phyloP scores from a whole-genome alignment of 163 green algal genomes.

The Chlorella variabilis region DNA sequence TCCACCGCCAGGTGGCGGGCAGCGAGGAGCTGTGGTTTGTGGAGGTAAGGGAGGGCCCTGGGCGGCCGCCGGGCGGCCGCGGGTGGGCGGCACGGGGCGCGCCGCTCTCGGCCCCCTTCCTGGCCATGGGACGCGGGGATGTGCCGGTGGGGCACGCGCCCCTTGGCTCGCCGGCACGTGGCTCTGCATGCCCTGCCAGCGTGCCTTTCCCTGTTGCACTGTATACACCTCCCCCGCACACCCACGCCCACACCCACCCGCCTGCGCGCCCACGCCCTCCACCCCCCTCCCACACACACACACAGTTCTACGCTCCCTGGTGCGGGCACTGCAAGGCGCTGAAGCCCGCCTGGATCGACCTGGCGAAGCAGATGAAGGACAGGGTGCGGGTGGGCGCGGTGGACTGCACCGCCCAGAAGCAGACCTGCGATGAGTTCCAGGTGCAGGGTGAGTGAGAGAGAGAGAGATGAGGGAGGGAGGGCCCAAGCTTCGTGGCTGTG shows the following conservation, averaged over 20 bases:
- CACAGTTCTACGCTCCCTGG: slow-evolving; percentile 84
- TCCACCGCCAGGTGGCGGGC: slow-evolving; percentile 70
- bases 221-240: too few relatives aligned
- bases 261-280: background rate
- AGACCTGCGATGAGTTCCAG: slow-evolving; percentile 52
- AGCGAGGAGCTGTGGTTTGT: slow-evolving; percentile 81
- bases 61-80: background rate
- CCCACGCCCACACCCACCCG: background rate
- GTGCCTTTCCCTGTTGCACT: too few relatives aligned
- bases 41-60: slow-evolving; percentile 42
- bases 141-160: background rate
- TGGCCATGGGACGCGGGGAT: too few relatives aligned
- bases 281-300: too few relatives aligned
- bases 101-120: too few relatives aligned
- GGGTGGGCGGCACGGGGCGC: too few relatives aligned
- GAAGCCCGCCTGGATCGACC: slow-evolving; percentile 69
- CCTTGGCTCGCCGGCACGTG: too few relatives aligned
- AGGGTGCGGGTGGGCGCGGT: slow-evolving; percentile 88
- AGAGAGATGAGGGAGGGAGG: too few relatives aligned
- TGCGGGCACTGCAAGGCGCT: slow-evolving; percentile 91
- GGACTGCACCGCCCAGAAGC: slow-evolving; percentile 80
- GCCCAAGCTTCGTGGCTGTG: too few relatives aligned
- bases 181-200: too few relatives aligned
- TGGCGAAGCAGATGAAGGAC: slow-evolving; percentile 69
- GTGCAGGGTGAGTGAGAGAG: slow-evolving; percentile 10